Evolutionary conservation across 176 grass and related monocot genomes (phyloP).

Genomic region (Paspalum vaginatum): DNA sequence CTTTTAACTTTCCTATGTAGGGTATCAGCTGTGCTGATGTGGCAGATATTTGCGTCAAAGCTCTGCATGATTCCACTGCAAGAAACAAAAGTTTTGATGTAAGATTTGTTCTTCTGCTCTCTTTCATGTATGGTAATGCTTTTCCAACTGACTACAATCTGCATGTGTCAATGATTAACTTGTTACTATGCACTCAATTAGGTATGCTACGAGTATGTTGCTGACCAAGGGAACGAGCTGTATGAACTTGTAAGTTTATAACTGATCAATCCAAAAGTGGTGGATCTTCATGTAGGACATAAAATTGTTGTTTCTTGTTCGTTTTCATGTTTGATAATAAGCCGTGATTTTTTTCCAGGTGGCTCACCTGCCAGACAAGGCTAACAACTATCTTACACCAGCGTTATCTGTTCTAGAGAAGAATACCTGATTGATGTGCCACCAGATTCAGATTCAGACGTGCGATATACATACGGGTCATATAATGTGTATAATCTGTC

Average conservation of each 20-base stretch:
- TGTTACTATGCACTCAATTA: constrained; percentile 16
- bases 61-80: constrained; percentile 92
- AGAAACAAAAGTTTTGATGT: constrained; percentile 99
- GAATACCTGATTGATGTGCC: constrained; percentile 67
- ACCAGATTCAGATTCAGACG: constrained; percentile 2
- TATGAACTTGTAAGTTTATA: constrained; percentile 85
- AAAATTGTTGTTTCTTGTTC: background rate
- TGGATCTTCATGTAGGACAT: background rate
- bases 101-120: constrained; percentile 40
- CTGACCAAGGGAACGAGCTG: constrained; percentile 80
- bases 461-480: constrained; percentile 21
- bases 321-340: constrained; percentile 19
- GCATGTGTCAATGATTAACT: constrained; percentile 5
- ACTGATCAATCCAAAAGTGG: constrained; percentile 3
- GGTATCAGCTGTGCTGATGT: constrained; percentile 96
- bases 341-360: constrained; percentile 52
- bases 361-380: constrained; percentile 98
- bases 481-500: constrained; percentile 47
- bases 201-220: constrained; percentile 95
- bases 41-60: constrained; percentile 98
- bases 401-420: constrained; percentile 95
- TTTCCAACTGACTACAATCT: constrained; percentile 20
- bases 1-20: constrained; percentile 47
- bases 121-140: background rate
- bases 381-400: constrained; percentile 96